Base-by-base conservation (phyloP, 2,329 filamentous ascomycete genomes). In the Aaosphaeria arxii region DNA sequence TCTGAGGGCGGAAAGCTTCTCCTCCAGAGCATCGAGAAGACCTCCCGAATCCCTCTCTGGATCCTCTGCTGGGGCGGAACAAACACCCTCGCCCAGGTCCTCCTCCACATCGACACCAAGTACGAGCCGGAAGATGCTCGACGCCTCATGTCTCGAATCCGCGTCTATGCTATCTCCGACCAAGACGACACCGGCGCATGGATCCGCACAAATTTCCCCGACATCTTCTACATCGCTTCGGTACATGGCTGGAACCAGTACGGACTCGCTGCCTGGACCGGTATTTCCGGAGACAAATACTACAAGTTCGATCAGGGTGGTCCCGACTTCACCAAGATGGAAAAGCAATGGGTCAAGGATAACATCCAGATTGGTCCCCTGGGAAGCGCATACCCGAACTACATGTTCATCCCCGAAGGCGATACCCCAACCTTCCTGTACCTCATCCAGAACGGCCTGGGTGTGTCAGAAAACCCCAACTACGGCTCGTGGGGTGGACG, bases 201-300 rank as follows among this genome's bases (percentile, higher is more conserved):
- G 80, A 77, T 84, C 33, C 75, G 81, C 11, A 64, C 70, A 41
- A 73, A 71, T 3, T 83, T 76, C 50, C 79, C 81, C 0, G 74
- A 79, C 29, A 58, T 84, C 5, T 77, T 80, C 54, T 83, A 81
- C 61, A 81, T 84, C 46, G 69, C 67, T 11, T 80, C 77, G 0
- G 61, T 82, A 1, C 81, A 84, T 56, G 79, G 73, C 5, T 84
- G 76, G 74, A 79, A 78, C 53, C 69, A 77, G 42, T 85, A 84
- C 51, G 72, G 71, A 2, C 56, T 75, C 44, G 80, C 81, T 0
- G 66, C 80, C 0, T 84, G 81, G 81, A 73, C 69, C 1, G 81
- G 81, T 1, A 84, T 84, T 36, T 77, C 73, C 0, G 77, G 77
- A 5, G 76, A 79, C 4, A 51, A 51, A 3, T 75, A 69, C 55